These are phyloP conservation scores for Penicillium sp. DNA, from an alignment of 2,329 filamentous ascomycete species.

Conservation along the genomic window DNA sequence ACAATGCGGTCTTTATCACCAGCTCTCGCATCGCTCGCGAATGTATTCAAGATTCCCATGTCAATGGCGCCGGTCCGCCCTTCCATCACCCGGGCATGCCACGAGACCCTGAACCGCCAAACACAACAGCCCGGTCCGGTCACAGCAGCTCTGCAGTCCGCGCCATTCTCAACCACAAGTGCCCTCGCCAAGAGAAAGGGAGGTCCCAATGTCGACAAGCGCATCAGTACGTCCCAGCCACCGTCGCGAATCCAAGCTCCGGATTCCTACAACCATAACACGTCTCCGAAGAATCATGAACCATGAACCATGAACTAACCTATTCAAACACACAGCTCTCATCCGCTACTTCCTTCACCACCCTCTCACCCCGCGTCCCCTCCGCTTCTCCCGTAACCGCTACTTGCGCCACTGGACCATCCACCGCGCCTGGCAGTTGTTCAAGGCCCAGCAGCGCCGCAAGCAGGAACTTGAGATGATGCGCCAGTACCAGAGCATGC, in stretches of 20 bases:
- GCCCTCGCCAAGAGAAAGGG: slow-evolving; percentile 43
- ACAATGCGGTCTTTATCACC: slow-evolving; percentile 41
- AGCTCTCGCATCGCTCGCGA: slow-evolving; percentile 47
- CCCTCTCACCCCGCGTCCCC: slow-evolving; percentile 69
- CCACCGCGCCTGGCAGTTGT: slow-evolving; percentile 90
- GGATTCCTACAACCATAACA: not conserved
- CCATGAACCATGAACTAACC: slow-evolving; percentile 14
- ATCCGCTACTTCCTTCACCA: slow-evolving; percentile 73
- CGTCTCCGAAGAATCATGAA: not conserved
- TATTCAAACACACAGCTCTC: slow-evolving; percentile 48
- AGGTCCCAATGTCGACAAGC: slow-evolving; percentile 35
- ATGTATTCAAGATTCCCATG: slow-evolving; percentile 46
- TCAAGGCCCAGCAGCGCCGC: slow-evolving; percentile 68
- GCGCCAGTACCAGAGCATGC: slow-evolving; percentile 80
- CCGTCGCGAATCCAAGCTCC: not conserved
- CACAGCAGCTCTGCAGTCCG: slow-evolving; percentile 25
- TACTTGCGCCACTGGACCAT: slow-evolving; percentile 97
- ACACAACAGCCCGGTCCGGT: slow-evolving; percentile 22
- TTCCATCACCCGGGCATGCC: slow-evolving; percentile 22
- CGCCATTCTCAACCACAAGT: slow-evolving; percentile 43
- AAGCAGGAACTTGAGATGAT: slow-evolving; percentile 70
- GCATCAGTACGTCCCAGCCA: slow-evolving; percentile 46
- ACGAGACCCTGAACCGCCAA: slow-evolving; percentile 23
- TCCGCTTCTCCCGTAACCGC: slow-evolving; percentile 85
- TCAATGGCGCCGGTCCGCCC: slow-evolving; percentile 33